These are phyloP conservation scores for Pneumocystis sp. DNA, from an alignment of 1,139 yeast species.

Conservation along the genomic window DNA sequence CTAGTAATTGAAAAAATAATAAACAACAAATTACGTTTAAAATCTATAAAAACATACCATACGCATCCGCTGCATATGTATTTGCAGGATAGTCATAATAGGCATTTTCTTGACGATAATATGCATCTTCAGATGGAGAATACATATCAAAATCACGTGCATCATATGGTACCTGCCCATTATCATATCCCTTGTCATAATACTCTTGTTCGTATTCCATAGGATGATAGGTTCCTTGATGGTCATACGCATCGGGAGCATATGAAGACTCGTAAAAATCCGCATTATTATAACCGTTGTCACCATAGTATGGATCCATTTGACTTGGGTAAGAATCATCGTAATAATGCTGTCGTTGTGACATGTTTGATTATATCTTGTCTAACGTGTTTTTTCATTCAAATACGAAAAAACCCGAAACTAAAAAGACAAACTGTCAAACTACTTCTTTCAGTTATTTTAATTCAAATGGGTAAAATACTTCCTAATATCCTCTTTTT, in stretches of 20 bases:
- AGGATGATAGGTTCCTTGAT: slow-evolving; percentile 14
- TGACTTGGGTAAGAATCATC: slow-evolving; percentile 12
- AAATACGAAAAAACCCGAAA: neutral
- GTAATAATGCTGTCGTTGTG: slow-evolving; percentile 13
- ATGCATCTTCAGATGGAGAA: slow-evolving; percentile 7
- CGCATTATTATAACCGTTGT: slow-evolving; percentile 7
- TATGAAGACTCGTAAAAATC: slow-evolving; percentile 20
- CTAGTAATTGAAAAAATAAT: slow-evolving; percentile 11
- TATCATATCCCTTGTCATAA: slow-evolving; percentile 21
- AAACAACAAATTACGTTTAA: neutral
- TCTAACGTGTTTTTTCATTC: neutral
- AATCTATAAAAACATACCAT: slow-evolving; percentile 15
- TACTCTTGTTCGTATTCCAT: slow-evolving; percentile 15
- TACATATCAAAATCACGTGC: slow-evolving; percentile 18
- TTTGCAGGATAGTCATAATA: slow-evolving; percentile 20
- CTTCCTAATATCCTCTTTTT: neutral
- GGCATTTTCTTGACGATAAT: slow-evolving; percentile 11
- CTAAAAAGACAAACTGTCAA: neutral
- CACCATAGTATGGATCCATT: slow-evolving; percentile 1
- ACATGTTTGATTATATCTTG: neutral
- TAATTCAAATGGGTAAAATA: neutral
- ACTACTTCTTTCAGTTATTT: neutral
- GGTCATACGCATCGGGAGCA: slow-evolving; percentile 18
- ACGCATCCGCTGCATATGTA: slow-evolving; percentile 24
- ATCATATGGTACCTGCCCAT: slow-evolving; percentile 23